These are phyloP conservation scores for Orbilia quercus DNA, from an alignment of 2,329 filamentous ascomycete genomes.

Conservation along the genomic window DNA sequence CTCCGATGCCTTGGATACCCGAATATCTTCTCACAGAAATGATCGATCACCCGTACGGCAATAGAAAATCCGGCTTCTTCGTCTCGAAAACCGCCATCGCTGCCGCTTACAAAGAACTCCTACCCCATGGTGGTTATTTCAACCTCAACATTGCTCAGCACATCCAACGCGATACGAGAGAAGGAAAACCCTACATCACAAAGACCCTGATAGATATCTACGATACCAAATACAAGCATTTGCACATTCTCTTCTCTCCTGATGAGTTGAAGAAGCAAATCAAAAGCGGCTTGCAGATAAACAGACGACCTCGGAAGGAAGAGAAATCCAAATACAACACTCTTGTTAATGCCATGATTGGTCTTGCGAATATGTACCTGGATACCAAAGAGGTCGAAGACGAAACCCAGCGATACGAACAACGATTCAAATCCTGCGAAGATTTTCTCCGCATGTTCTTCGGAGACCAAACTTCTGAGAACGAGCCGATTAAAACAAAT, in stretches of 20 bases:
- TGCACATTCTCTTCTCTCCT: constrained; percentile 25
- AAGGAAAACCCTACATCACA: constrained; percentile 38
- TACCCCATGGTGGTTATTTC: constrained; percentile 28
- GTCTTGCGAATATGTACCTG: constrained; percentile 20
- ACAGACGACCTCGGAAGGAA: constrained; percentile 4
- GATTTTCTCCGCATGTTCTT: constrained; percentile 38
- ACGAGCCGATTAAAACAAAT: constrained; percentile 1
- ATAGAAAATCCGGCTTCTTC: constrained; percentile 35
- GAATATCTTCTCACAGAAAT: constrained; percentile 29
- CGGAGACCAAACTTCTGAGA: constrained; percentile 7
- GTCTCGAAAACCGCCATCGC: constrained; percentile 32
- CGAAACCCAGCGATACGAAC: constrained; percentile 4
- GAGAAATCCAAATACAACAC: constrained; percentile 7
- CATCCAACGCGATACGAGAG: constrained; percentile 36
- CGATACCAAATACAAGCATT: constrained; percentile 29
- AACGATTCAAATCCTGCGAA: constrained; percentile 26
- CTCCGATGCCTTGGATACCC: constrained; percentile 25
- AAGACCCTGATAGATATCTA: constrained; percentile 24
- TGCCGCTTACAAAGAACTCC: constrained; percentile 22
- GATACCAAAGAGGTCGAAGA: constrained; percentile 13
- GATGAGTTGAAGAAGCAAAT: constrained; percentile 22
- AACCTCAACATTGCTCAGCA: constrained; percentile 30
- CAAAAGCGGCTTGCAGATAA: constrained; percentile 22
- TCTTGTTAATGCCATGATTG: constrained; percentile 29
- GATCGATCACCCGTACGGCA: constrained; percentile 14